Evolutionary conservation across 1,284 basidiomycete species (phyloP).

Genomic region (Cutaneotrichosporon sp.): DNA sequence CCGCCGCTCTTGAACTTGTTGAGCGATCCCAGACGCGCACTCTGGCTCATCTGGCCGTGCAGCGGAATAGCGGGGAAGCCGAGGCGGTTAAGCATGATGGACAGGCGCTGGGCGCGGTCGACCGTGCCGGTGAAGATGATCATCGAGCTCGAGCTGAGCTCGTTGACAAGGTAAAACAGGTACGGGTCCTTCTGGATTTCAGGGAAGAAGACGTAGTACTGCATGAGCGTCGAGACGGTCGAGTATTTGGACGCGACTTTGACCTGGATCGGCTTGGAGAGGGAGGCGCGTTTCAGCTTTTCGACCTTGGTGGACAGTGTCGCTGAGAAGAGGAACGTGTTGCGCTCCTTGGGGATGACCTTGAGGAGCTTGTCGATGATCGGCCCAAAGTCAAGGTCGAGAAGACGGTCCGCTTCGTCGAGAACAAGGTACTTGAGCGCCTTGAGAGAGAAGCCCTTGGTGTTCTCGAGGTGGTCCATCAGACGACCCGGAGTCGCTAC

Average conservation of each 20-base stretch:
- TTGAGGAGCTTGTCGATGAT: conserved; percentile 97
- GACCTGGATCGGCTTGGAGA: conserved; percentile 88
- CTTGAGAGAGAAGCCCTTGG: conserved; percentile 91
- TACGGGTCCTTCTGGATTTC: conserved; percentile 88
- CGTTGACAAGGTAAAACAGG: conserved; percentile 83
- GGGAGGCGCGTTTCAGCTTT: conserved; percentile 92
- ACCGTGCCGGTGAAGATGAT: conserved; percentile 97
- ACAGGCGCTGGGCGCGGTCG: conserved; percentile 82
- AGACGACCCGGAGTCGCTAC: conserved; percentile 97
- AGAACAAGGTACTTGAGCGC: conserved; percentile 86
- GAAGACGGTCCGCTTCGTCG: conserved; percentile 92
- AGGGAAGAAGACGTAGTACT: conserved; percentile 94
- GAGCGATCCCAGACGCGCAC: conserved; percentile 86
- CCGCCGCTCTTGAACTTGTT: conserved; percentile 95
- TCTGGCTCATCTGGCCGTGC: conserved; percentile 92
- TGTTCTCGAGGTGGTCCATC: conserved; percentile 94
- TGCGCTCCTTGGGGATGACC: conserved; percentile 87
- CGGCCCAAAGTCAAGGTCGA: conserved; percentile 97
- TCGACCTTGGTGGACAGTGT: conserved; percentile 99
- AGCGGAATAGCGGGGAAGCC: conserved; percentile 94
- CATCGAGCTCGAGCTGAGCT: conserved; percentile 84
- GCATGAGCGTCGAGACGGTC: conserved; percentile 89
- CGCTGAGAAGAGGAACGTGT: conserved; percentile 94
- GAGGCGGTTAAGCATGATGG: conserved; percentile 81
- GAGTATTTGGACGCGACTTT: conserved; percentile 97